These are phyloP conservation scores for Tuber indicum DNA, from an alignment of 495 filamentous ascomycete genomes.

Conservation along the genomic window DNA sequence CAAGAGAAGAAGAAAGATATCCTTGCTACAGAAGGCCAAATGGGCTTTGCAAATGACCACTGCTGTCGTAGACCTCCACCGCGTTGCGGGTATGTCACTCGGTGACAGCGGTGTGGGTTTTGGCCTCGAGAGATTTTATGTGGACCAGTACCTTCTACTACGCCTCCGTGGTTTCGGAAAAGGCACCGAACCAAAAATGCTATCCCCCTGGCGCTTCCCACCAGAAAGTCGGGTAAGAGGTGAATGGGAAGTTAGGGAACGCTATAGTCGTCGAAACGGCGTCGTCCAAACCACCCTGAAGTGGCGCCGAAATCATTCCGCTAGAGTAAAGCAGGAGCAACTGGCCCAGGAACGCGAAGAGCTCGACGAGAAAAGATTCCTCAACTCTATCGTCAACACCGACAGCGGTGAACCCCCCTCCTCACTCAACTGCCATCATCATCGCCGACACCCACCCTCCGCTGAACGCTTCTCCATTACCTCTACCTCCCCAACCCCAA, in stretches of 20 bases:
- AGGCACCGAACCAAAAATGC: constrained; percentile 12
- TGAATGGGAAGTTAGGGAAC: constrained; percentile 26
- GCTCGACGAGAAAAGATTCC: not conserved
- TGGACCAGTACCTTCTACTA: constrained; percentile 26
- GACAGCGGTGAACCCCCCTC: not conserved
- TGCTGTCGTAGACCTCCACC: constrained; percentile 24
- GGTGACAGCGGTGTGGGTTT: constrained; percentile 24
- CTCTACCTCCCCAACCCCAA: not conserved
- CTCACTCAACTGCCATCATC: not conserved
- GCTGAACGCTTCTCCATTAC: not conserved
- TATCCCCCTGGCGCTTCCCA: constrained; percentile 25
- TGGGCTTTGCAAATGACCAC: constrained; percentile 30
- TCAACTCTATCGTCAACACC: not conserved
- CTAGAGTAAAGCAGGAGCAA: constrained; percentile 20
- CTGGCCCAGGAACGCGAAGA: not conserved
- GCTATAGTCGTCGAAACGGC: not conserved
- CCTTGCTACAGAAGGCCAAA: constrained; percentile 29
- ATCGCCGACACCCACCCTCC: not conserved
- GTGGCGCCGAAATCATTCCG: constrained; percentile 22
- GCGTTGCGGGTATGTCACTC: constrained; percentile 16
- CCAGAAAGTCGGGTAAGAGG: constrained; percentile 25
- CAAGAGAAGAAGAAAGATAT: constrained; percentile 8
- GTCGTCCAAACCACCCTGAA: constrained; percentile 3
- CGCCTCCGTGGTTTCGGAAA: constrained; percentile 22
- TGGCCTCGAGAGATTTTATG: constrained; percentile 25